Percentiles rank a stretch among this genome's conserved stretches.
These are phyloP conservation scores for Setomelanomma holmii DNA, from an alignment of 2,329 filamentous ascomycete species.

Conservation along the genomic window DNA sequence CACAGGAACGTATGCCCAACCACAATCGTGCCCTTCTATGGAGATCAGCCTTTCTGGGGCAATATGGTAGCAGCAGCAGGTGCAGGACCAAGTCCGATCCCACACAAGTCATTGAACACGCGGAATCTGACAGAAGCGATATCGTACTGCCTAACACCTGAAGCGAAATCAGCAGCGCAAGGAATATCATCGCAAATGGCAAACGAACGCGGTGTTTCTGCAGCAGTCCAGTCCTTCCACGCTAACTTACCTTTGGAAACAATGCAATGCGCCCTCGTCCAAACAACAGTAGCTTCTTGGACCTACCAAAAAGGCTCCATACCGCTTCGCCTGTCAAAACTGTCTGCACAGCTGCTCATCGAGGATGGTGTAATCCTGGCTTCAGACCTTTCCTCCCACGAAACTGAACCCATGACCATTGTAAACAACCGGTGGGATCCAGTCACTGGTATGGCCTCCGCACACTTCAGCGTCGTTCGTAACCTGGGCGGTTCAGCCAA, in stretches of 20 bases:
- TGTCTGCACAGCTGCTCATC: constrained; percentile 32
- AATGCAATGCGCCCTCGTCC: constrained; percentile 29
- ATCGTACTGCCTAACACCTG: constrained; percentile 24
- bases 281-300: constrained; percentile 32
- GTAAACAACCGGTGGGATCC: constrained; percentile 62
- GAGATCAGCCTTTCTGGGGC: constrained; percentile 46
- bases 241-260: constrained; percentile 34
- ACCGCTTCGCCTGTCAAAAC: constrained; percentile 26
- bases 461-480: constrained; percentile 61
- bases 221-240: constrained; percentile 36
- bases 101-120: constrained; percentile 33
- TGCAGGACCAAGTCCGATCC: constrained; percentile 37
- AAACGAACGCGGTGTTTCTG: constrained; percentile 29
- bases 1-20: constrained; percentile 79
- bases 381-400: constrained; percentile 28
- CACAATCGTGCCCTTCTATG: constrained; percentile 78
- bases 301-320: constrained; percentile 17
- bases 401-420: constrained; percentile 37
- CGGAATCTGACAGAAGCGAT: constrained; percentile 34
- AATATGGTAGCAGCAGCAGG: constrained; percentile 39
- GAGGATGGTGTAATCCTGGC: constrained; percentile 20
- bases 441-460: constrained; percentile 68
- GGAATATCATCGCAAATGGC: constrained; percentile 30
- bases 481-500: constrained; percentile 65
- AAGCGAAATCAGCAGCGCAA: constrained; percentile 20